Percentiles rank a stretch among this genome's conserved stretches.
Conservation (phyloP, 1,284 basidiomycete genomes). For the Puccinia horiana region DNA sequence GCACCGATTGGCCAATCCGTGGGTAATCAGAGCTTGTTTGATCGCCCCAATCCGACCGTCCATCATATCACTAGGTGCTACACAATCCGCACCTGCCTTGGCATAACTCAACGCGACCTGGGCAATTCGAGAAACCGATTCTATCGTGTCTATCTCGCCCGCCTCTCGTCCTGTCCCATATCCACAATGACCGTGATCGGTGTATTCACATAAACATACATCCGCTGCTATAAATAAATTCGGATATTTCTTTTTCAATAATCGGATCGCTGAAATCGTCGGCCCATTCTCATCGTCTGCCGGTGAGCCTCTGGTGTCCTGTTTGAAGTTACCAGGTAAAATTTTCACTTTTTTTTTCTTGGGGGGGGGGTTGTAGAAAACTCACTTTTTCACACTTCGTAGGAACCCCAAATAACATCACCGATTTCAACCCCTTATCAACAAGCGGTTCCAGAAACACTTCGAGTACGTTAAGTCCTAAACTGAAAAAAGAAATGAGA, state of each 20-base stretch:
- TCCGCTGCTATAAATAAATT: constrained; percentile 84
- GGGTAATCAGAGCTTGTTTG: constrained; percentile 79
- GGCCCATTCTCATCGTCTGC: constrained; percentile 89
- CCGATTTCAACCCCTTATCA: constrained; percentile 81
- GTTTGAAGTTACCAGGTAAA: neutral
- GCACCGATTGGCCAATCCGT: constrained; percentile 78
- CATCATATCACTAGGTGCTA: constrained; percentile 99
- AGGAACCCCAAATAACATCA: constrained; percentile 96
- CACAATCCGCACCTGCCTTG: constrained; percentile 87
- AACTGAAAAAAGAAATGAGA: constrained; percentile 58
- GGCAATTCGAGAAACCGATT: constrained; percentile 80
- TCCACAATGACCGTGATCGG: constrained; percentile 96
- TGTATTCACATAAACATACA: constrained; percentile 99
- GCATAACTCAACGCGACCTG: constrained; percentile 92
- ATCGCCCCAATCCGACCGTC: constrained; percentile 89
- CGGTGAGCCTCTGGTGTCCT: constrained; percentile 80
- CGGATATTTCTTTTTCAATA: constrained; percentile 76
- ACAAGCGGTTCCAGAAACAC: constrained; percentile 83
- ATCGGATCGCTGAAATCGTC: constrained; percentile 84
- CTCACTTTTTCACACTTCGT: constrained; percentile 76
- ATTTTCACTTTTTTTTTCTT: neutral
- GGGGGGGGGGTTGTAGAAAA: neutral
- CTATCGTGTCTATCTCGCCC: constrained; percentile 64
- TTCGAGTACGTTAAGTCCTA: constrained; percentile 91
- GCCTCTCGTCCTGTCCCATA: constrained; percentile 67